Evolutionary conservation across 345 rosid species (phyloP), one percentile per base, ranked within the genome.

Genomic region (Rhodamnia argentea): DNA sequence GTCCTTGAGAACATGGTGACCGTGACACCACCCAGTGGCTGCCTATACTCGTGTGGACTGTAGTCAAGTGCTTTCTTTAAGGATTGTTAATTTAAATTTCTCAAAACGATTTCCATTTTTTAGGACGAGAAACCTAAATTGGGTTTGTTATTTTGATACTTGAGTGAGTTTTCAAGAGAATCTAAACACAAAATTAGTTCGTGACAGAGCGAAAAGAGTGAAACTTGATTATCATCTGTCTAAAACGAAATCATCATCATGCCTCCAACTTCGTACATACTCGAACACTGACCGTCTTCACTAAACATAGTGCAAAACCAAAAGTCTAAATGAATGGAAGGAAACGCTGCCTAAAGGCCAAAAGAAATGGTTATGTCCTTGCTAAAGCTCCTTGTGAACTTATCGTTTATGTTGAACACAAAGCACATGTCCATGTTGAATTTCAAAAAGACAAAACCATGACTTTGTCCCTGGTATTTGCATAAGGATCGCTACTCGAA

Each of bases 11-110:
- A 78, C 53, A 78, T 10, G 83, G 83, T 0, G 29, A 78, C 83
- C 0, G 4, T 78, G 83, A 78, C 83, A 78, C 51, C 83, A 8
- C 22, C 0, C 23, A 0, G 20, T 0, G 15, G n/a, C n/a, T n/a
- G n/a, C n/a, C n/a, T n/a, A n/a, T n/a, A n/a, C n/a, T n/a, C n/a
- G n/a, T n/a, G n/a, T n/a, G n/a, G n/a, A n/a, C n/a, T n/a, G n/a
- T n/a, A n/a, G n/a, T n/a, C n/a, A n/a, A n/a, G n/a, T n/a, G n/a
- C 5, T 59, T 59, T 58, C 62, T 26, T 58, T 0, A 58, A 29
- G 16, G 2, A 59, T 4, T 27, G 74, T 60, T 47, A 47, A 4
- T 47, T 47, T 47, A 47, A 47, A 47, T 6, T 47, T 10, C 51
- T 47, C 51, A 10, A 47, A 47, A 5, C 10, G 51, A 47, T 47